Percentiles rank a stretch among this genome's conserved stretches.
Evolutionary conservation across 2,329 filamentous ascomycete genomes (phyloP).

Genomic region (Colletotrichum aenigma): DNA sequence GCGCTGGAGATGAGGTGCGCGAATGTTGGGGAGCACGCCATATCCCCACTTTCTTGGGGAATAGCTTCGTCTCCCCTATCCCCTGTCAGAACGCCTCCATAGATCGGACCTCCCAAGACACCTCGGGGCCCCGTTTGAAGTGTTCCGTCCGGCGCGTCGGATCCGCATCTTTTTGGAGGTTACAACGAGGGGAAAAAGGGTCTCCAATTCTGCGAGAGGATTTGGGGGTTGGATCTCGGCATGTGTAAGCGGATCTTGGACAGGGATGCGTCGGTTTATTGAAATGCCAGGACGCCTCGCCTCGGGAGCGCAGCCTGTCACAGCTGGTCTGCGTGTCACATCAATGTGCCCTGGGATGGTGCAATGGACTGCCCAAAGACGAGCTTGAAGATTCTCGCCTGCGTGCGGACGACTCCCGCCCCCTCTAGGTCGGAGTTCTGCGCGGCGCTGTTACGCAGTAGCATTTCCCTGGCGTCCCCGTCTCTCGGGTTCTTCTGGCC

Average conservation of each 20-base stretch:
- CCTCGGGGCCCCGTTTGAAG: background rate
- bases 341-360: constrained; percentile 10
- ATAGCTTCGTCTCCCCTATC: background rate
- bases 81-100: background rate
- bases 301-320: background rate
- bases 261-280: background rate
- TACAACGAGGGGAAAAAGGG: background rate
- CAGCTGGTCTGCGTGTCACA: background rate
- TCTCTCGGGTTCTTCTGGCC: background rate
- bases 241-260: background rate
- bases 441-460: background rate
- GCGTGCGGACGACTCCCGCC: background rate
- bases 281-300: background rate
- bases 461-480: background rate
- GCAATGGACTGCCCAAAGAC: background rate
- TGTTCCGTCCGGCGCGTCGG: background rate
- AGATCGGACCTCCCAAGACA: constrained; percentile 6
- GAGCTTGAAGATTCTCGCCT: background rate
- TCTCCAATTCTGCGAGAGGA: background rate
- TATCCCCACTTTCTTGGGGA: constrained; percentile 22
- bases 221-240: background rate
- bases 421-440: background rate
- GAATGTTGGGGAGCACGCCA: constrained; percentile 19
- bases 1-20: background rate
- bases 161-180: background rate